phyloP scores from a whole-genome alignment of 106 monocot genomes.

The Dioscorea alata region DNA sequence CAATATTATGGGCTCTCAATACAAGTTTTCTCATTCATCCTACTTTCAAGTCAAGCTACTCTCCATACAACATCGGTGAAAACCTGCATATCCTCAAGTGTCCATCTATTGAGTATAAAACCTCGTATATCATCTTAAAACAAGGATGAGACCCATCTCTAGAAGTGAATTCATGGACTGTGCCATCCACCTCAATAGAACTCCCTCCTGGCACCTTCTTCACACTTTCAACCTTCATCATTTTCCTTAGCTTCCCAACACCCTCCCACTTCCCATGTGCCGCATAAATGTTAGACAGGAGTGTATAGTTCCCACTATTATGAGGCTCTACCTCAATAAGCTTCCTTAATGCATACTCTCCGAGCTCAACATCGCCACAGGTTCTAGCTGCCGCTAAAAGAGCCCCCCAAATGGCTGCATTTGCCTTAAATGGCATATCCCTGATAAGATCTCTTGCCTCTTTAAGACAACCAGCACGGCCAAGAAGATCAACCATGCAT shows the following conservation, averaged over 20 bases:
- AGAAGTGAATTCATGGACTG: slow-evolving; percentile 59
- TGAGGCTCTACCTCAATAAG: slow-evolving; percentile 68
- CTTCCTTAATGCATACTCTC: slow-evolving; percentile 48
- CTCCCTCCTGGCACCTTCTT: slow-evolving; percentile 55
- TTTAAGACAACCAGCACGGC: slow-evolving; percentile 61
- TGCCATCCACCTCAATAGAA: slow-evolving; percentile 58
- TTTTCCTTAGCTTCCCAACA: slow-evolving; percentile 47
- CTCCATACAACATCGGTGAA: slow-evolving; percentile 10
- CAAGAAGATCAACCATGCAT: slow-evolving; percentile 83
- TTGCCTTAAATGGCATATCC: slow-evolving; percentile 63
- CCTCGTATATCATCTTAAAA: slow-evolving; percentile 36
- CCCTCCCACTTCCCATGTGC: slow-evolving; percentile 44
- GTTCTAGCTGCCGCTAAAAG: slow-evolving; percentile 56
- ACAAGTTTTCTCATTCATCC: background rate
- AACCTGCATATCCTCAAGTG: slow-evolving; percentile 39
- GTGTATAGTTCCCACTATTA: slow-evolving; percentile 67
- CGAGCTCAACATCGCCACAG: slow-evolving; percentile 45
- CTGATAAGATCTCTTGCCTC: slow-evolving; percentile 57
- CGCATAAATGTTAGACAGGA: slow-evolving; percentile 73
- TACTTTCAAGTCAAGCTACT: slow-evolving; percentile 13
- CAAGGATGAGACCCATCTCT: slow-evolving; percentile 59
- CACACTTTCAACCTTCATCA: slow-evolving; percentile 56
- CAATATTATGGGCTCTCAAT: background rate
- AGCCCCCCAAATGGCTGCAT: slow-evolving; percentile 83
- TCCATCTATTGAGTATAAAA: slow-evolving; percentile 27